Base-by-base conservation (phyloP, 805 yeast species). In the Candida ovalis region DNA sequence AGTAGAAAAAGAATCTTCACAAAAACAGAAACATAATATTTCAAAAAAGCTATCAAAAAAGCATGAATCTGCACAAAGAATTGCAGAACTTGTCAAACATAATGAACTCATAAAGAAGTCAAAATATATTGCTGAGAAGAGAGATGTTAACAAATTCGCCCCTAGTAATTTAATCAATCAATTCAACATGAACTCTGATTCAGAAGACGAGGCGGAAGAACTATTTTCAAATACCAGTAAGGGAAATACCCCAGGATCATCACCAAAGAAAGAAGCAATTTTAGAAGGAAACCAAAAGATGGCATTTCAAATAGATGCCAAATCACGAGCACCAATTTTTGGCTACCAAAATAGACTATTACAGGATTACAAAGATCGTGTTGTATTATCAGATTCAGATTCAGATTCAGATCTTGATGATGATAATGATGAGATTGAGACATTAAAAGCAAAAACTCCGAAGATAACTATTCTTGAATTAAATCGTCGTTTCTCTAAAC, bases 71-170 rank as follows among this genome's bases (percentile, higher is more conserved):
- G 46, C 43, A 28, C 40, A 43, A 40, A 18, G 33, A 30, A 32
- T 49, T 28, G 44, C 43, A 2, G 52, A 55, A 28, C 40, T 56
- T 22, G 50, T 56, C 43, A 46, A 43, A 44, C 53, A 52, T 44
- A 50, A 54, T 42, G 63, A 61, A 35, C 43, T 56, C n/a, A 51
- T 59, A 25, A 52, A 52, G 22, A 54, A 53, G 17, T 46, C 55
- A 1, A 48, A 40, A 2, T 42, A 33, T 23, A 43, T 59, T 9
- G 15, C 49, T 12, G 53, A 50, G 43, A 57, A 52, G 38, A 52
- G 52, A 36, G 47, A 56, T 28, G 33, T 47, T 32, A 52, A 52
- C 25, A 59, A 55, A 38, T 64, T 63, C 25, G 52, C 50, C 22
- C 59, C 60, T 10, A 38, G 51, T 3, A 55, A 54, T 17, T 47